Evolutionary conservation across 345 rosid species (phyloP).

Genomic region (Eucalyptus caleyi): DNA sequence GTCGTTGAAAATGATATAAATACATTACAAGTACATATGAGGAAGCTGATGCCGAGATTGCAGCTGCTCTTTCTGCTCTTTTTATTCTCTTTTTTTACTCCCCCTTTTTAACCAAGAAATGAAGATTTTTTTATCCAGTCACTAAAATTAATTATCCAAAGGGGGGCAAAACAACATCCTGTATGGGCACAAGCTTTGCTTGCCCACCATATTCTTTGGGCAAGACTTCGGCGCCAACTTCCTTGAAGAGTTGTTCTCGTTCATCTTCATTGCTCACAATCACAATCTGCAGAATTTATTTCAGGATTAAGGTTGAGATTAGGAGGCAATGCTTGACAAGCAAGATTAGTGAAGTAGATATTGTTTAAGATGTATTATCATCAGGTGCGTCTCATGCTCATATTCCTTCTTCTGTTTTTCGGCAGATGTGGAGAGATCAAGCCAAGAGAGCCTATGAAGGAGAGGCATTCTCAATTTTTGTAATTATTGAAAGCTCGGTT

Average conservation of each 20-base stretch:
- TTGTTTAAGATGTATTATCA: not conserved
- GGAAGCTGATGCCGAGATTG: not conserved
- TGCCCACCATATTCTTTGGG: conserved; percentile 74
- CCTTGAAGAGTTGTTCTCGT: conserved; percentile 15
- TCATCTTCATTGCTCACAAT: conserved; percentile 52
- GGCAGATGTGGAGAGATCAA: not conserved
- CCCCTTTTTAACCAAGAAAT: not conserved
- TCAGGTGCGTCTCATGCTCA: not conserved
- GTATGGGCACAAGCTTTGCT: conserved; percentile 46
- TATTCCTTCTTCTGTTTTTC: not conserved
- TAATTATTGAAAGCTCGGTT: not conserved
- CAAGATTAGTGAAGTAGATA: not conserved
- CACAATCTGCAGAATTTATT: conserved; percentile 33
- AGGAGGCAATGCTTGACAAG: not conserved
- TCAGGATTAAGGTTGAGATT: not conserved
- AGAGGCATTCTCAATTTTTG: not conserved
- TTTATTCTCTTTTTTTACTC: not conserved
- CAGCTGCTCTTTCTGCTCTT: not conserved
- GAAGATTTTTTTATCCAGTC: not conserved
- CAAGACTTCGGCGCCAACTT: conserved; percentile 46
- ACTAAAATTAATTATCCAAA: not conserved
- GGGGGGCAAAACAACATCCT: conserved; percentile 35
- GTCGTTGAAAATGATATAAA: not conserved
- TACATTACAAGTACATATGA: not conserved
- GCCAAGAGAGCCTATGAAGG: not conserved